Conservation (phyloP, 2,329 filamentous ascomycete genomes). For the Davidsoniella virescens region DNA sequence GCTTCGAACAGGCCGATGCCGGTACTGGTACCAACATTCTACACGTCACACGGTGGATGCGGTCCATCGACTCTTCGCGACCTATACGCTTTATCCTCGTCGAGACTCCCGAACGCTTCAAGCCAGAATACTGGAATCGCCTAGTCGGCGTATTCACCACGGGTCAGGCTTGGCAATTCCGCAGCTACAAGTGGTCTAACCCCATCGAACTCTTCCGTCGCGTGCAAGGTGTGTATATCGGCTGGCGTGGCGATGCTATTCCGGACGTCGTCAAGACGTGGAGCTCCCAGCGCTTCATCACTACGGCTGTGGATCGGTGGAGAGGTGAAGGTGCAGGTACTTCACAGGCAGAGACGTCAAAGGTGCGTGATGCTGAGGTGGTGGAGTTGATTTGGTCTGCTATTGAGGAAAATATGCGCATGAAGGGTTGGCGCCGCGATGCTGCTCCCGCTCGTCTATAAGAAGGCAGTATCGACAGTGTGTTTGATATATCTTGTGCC, state of each 20-base stretch:
- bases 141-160: constrained; percentile 96
- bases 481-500: neutral
- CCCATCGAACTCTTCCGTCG: constrained; percentile 81
- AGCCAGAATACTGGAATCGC: constrained; percentile 92
- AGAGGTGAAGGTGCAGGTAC: constrained; percentile 28
- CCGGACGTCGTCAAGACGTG: constrained; percentile 67
- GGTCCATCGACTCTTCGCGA: constrained; percentile 49
- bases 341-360: constrained; percentile 29
- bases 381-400: constrained; percentile 85
- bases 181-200: constrained; percentile 89
- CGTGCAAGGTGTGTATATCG: constrained; percentile 73
- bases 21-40: constrained; percentile 61
- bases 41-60: constrained; percentile 65
- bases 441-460: constrained; percentile 42
- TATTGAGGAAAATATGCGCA: constrained; percentile 76
- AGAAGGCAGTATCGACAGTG: neutral
- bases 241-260: constrained; percentile 70
- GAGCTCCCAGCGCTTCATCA: constrained; percentile 63
- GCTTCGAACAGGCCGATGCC: constrained; percentile 64
- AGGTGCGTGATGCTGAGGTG: constrained; percentile 80
- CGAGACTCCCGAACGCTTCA: constrained; percentile 85
- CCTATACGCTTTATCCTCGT: constrained; percentile 90
- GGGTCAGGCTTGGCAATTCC: constrained; percentile 96
- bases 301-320: constrained; percentile 73
- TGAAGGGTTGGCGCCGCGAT: constrained; percentile 67